phyloP scores from a whole-genome alignment of 805 yeast genomes.

The Myxozyma neglecta region DNA sequence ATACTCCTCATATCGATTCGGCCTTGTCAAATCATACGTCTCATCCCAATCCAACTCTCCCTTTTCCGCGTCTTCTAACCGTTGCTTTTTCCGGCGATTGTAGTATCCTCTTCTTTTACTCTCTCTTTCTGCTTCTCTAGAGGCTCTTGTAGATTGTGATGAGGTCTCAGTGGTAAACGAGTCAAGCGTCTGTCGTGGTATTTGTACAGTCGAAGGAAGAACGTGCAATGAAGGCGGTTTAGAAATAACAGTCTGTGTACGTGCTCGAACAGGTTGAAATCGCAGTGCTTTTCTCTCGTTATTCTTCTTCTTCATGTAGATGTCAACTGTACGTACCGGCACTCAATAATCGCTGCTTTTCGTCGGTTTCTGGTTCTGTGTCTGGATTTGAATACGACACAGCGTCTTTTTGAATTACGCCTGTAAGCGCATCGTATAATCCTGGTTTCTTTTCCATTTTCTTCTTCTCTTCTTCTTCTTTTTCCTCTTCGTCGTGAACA shows the following conservation, averaged over 20 bases:
- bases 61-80: constrained; percentile 6
- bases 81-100: constrained; percentile 6
- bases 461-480: neutral
- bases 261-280: constrained; percentile 19
- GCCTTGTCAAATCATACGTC: constrained; percentile 24
- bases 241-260: constrained; percentile 10
- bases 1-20: constrained; percentile 30
- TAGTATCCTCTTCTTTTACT: neutral
- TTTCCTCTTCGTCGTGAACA: neutral
- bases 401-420: constrained; percentile 7
- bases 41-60: constrained; percentile 30
- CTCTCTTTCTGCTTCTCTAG: neutral
- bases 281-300: too few species aligned
- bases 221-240: constrained; percentile 13
- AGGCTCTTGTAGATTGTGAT: too few species aligned
- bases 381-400: neutral
- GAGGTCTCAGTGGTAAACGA: neutral
- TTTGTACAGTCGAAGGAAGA: neutral
- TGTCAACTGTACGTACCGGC: constrained; percentile 9
- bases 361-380: neutral
- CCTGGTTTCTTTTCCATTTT: neutral
- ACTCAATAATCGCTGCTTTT: constrained; percentile 8
- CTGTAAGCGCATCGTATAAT: constrained; percentile 9
- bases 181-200: neutral
- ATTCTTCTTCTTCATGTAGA: too few species aligned